phyloP scores from a whole-genome alignment of 164 flowering plant genomes.

The Magnolia changhungtana region DNA sequence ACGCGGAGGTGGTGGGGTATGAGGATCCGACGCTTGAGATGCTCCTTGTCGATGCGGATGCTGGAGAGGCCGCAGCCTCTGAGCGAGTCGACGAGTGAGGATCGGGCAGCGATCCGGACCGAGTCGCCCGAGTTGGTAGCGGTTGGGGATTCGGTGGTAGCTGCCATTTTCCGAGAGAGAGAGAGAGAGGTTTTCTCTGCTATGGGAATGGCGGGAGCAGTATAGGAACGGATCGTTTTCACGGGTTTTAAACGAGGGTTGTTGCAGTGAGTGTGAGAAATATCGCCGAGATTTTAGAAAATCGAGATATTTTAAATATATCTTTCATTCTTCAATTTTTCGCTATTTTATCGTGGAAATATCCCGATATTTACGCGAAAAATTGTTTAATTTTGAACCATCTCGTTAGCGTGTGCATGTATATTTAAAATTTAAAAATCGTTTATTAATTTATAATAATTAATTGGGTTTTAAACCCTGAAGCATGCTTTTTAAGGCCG shows the following conservation, averaged over 20 bases:
- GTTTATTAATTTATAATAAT: no score
- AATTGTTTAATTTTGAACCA: no score
- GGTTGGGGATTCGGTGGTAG: constrained; percentile 8
- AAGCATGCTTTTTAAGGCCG: no score
- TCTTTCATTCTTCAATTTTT: no score
- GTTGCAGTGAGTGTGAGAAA: background rate
- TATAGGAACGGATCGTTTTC: background rate
- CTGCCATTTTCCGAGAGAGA: background rate
- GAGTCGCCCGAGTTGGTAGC: background rate
- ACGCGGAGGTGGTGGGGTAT: constrained; percentile 62
- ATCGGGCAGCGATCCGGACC: constrained; percentile 29
- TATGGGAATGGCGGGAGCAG: background rate
- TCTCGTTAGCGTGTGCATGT: no score
- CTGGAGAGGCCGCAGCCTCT: constrained; percentile 60
- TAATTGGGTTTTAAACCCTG: no score
- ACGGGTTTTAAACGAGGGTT: background rate
- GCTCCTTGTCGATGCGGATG: constrained; percentile 55
- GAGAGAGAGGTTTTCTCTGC: no score
- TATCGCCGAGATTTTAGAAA: no score
- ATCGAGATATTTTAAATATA: no score
- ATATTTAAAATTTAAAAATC: no score
- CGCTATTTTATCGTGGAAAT: no score
- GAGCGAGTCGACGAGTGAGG: constrained; percentile 67
- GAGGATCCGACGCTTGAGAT: constrained; percentile 36
- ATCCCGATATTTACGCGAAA: no score